Base-by-base conservation (phyloP, 139 green algal genomes). In the Asterochloris sp. region DNA sequence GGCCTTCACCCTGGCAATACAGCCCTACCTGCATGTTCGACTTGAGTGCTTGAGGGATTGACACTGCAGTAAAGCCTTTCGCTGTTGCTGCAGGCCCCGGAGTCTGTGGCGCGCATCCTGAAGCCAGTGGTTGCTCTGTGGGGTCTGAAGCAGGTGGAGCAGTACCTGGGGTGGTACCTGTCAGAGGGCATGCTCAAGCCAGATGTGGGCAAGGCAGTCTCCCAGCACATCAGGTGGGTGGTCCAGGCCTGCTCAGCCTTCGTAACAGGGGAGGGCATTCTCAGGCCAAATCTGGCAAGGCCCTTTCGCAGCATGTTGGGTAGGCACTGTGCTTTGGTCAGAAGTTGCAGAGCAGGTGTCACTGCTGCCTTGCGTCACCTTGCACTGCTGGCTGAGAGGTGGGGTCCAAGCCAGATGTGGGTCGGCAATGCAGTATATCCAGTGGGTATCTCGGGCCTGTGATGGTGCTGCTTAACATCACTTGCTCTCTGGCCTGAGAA, bases 161-260 rank as follows among this genome's bases (percentile, higher is more conserved):
- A 64, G 12, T 91, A 97, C 84, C 83, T 96, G 77, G 82, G 78
- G 4, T 98, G 93, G 93, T 95, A 94, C 79, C 82, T 97, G 62
- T 78, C 74, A 0, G 83, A 96, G 86, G 90, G 86, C 10, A 24
- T 96, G 69, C 79, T 96, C 75, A 83, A 85, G 0, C 78, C 87
- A 76, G 82, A 83, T 64, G 86, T 89, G n/a, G 91, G 80, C 0
- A 23, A 23, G 12, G 82, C 69, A 9, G 81, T 96, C 23, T 76
- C 86, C 8, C 85, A 85, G 12, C 24, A 73, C 14, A 82, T 85
- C 82, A 85, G 82, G 82, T 82, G 27, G 10, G 47, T 26, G 69
- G 14, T 24, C n/a, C 27, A 71, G 2, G 19, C 6, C n/a, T 76
- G 71, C 28, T 27, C 19, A n/a, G 27, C 28, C 62, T 27, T 13